Base-by-base conservation (phyloP, 495 filamentous ascomycete genomes). In the Sordaria brevicollis region DNA sequence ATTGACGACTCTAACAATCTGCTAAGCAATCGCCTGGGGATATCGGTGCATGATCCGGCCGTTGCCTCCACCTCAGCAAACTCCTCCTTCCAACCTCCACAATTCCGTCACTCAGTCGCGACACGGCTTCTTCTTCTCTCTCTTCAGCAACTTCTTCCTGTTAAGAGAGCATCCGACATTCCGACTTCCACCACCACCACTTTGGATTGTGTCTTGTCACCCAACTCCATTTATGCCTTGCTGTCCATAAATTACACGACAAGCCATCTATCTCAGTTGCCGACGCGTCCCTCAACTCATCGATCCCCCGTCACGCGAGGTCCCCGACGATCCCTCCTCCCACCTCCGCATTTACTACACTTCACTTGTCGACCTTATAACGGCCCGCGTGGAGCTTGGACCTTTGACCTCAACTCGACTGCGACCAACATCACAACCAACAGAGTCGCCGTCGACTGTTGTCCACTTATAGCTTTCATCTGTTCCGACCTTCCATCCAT, bases 81-180 rank as follows among this genome's bases (percentile, higher is more conserved):
- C 69, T 74, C 71, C 72, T 72, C 74, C 71, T 70, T 74, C 68
- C 76, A 75, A 75, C 76, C 77, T 77, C 74, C 73, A 49, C 75
- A 74, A 74, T 74, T 73, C 70, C 74, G 71, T 71, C 73, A 76
- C 72, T 62, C 70, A 15, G 25, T 36, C 67, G 49, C 70, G 72
- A 73, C 71, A 39, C 49, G 66, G 17, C 29, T 33, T 66, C 38
- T 33, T 36, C 31, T 25, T 57, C 19, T 31, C 19, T 57, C 49
- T 57, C 49, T 57, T 57, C 49, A 57, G 49, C 49, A 25, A 31
- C 49, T 29, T 31, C 49, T 62, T 17, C 66, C 67, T 31, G 11
- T 62, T 6, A 31, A 17, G 25, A 57, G 49, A 38, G 65, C 65
- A 21, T 21, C 38, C 13, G 21, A 5, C 10, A 10, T 6, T 36